Percentiles rank a stretch among this genome's conserved stretches.
These are phyloP conservation scores for Penicillium sp. DNA, from an alignment of 2,329 filamentous ascomycete species.

Conservation along the genomic window DNA sequence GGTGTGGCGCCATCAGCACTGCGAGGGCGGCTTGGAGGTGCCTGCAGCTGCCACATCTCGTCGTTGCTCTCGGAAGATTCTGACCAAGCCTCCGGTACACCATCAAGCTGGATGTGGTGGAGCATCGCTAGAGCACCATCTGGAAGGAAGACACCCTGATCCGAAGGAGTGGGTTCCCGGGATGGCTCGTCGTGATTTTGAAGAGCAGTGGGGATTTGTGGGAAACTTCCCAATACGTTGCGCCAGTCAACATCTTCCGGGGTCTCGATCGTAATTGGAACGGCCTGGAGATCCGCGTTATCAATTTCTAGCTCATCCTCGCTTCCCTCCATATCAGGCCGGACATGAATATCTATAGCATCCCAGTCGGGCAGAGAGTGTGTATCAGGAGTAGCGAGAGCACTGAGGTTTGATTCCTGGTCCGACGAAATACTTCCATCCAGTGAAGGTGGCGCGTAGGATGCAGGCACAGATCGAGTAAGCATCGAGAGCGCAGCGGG, in stretches of 20 bases:
- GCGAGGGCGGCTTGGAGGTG: conserved; percentile 49
- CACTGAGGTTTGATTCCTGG: conserved; percentile 78
- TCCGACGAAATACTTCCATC: conserved; percentile 89
- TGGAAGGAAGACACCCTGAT: conserved; percentile 68
- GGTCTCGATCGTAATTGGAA: conserved; percentile 42
- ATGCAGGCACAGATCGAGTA: conserved; percentile 67
- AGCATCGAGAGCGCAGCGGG: conserved; percentile 73
- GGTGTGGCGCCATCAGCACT: conserved; percentile 49
- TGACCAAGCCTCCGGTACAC: conserved; percentile 41
- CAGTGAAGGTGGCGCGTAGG: conserved; percentile 80
- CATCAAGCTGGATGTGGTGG: conserved; percentile 66
- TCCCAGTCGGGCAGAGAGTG: conserved; percentile 64
- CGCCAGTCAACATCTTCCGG: conserved; percentile 63
- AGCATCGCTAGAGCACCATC: conserved; percentile 78
- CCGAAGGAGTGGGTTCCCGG: conserved; percentile 35
- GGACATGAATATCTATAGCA: conserved; percentile 34
- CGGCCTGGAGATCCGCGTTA: conserved; percentile 27
- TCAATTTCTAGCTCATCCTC: conserved; percentile 28
- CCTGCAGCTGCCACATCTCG: conserved; percentile 64
- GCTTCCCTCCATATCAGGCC: conserved; percentile 32
- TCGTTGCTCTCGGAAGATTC: conserved; percentile 52
- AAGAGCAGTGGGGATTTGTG: conserved; percentile 35
- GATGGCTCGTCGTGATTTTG: conserved; percentile 21
- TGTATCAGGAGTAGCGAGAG: conserved; percentile 79
- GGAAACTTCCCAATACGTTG: conserved; percentile 42